Conservation (phyloP, 78 protist species). For the Tieghemostelium lacteum region DNA sequence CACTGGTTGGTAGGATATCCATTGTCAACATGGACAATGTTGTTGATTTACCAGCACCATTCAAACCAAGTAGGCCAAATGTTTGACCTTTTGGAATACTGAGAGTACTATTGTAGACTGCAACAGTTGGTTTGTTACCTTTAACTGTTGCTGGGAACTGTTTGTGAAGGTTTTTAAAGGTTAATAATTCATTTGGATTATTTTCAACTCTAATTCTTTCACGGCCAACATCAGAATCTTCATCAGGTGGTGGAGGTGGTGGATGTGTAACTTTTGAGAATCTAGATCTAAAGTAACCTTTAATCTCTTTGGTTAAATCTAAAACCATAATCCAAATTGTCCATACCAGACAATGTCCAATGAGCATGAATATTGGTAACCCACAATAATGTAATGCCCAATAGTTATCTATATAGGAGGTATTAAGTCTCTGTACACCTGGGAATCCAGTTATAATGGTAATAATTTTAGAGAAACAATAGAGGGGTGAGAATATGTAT, state of each 20-base stretch:
- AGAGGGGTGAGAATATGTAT: conserved; percentile 20
- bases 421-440: conserved; percentile 14
- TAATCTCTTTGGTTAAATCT: conserved; percentile 11
- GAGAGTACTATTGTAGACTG: conserved; percentile 63
- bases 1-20: conserved; percentile 83
- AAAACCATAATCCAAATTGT: conserved; percentile 15
- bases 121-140: not conserved
- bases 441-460: conserved; percentile 4
- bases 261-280: not conserved
- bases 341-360: conserved; percentile 14
- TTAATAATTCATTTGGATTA: conserved; percentile 3
- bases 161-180: not conserved
- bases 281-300: not conserved
- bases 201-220: conserved; percentile 5
- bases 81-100: conserved; percentile 82
- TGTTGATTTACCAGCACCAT: conserved; percentile 97
- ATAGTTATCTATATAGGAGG: not conserved
- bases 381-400: conserved; percentile 12
- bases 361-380: not conserved
- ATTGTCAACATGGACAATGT: conserved; percentile 90
- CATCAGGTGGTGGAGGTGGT: conserved; percentile 36
- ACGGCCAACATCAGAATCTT: conserved; percentile 23
- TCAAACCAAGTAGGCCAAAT: conserved; percentile 93
- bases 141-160: conserved; percentile 1
- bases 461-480: not conserved